A percentile compares a stretch with the other conserved stretches of the same genome.
Evolutionary conservation across 2,329 filamentous ascomycete species (phyloP).

Genomic region (Trichophyton verrucosum): DNA sequence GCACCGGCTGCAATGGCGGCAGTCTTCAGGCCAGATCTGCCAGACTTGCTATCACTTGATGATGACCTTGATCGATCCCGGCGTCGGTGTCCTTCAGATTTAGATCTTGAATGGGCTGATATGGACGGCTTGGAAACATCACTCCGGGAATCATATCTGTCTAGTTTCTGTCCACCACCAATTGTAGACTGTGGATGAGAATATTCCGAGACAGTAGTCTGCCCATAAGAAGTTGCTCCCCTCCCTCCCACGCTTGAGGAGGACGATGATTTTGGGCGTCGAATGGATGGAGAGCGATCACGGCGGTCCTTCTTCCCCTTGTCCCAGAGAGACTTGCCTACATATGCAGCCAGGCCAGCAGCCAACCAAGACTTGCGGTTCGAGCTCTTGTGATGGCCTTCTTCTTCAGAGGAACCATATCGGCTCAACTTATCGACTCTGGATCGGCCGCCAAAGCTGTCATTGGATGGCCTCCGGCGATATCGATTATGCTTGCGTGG

Average conservation of each 20-base stretch:
- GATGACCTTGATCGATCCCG: not conserved
- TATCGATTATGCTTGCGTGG: conserved; percentile 48
- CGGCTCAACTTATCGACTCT: conserved; percentile 49
- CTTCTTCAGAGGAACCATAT: conserved; percentile 43
- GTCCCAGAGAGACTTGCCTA: conserved; percentile 41
- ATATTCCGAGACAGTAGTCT: not conserved
- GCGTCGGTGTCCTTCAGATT: not conserved
- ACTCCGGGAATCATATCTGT: not conserved
- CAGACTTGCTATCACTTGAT: not conserved
- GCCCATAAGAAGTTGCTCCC: not conserved
- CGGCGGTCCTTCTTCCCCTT: conserved; percentile 21
- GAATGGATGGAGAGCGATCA: conserved; percentile 34
- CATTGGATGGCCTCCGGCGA: conserved; percentile 35
- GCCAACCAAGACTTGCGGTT: conserved; percentile 40
- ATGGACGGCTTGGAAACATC: conserved; percentile 28
- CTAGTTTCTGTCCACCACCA: not conserved
- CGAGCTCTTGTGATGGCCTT: conserved; percentile 34
- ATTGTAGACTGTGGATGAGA: not conserved
- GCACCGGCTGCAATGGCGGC: conserved; percentile 30
- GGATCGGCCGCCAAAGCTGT: conserved; percentile 30
- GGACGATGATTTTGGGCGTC: not conserved
- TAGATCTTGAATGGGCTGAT: not conserved
- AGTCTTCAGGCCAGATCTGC: conserved; percentile 9
- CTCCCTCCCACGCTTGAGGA: not conserved
- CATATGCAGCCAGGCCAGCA: conserved; percentile 43